A percentile compares a stretch with the other conserved stretches of the same genome.
Evolutionary conservation across 2,329 filamentous ascomycete genomes (phyloP).

Genomic region (Cadophora gregata): DNA sequence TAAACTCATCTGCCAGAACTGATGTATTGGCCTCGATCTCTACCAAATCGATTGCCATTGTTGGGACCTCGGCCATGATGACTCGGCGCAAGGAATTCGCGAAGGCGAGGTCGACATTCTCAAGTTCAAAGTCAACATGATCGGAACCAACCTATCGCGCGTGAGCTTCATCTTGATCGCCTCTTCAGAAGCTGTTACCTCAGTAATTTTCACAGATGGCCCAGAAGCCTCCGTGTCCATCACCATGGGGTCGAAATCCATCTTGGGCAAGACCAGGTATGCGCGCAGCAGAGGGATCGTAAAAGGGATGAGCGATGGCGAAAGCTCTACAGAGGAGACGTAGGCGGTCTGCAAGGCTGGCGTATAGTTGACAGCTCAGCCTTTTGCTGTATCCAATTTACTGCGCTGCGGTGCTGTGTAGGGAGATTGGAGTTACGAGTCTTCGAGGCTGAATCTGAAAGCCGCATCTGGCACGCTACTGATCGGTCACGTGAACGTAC

Average conservation of each 20-base stretch:
- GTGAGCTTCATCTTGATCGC: slow-evolving; percentile 33
- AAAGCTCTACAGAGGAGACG: slow-evolving; percentile 14
- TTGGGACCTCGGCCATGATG: slow-evolving; percentile 93
- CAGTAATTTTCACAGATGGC: slow-evolving; percentile 53
- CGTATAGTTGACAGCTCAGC: slow-evolving; percentile 28
- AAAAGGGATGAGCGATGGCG: slow-evolving; percentile 13
- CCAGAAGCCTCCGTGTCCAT: slow-evolving; percentile 52
- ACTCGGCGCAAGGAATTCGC: slow-evolving; percentile 91
- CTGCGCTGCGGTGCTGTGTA: slow-evolving; percentile 18
- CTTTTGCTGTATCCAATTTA: slow-evolving; percentile 17
- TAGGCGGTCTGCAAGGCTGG: slow-evolving; percentile 36
- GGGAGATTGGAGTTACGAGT: slow-evolving; percentile 16
- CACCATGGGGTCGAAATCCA: slow-evolving; percentile 55
- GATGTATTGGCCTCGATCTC: slow-evolving; percentile 93
- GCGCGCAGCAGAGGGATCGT: slow-evolving; percentile 16
- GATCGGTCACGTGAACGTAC: neutral
- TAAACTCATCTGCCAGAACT: slow-evolving; percentile 95
- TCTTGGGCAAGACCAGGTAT: slow-evolving; percentile 39
- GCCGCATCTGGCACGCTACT: slow-evolving; percentile 10
- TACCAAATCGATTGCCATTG: slow-evolving; percentile 92
- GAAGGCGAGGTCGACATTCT: slow-evolving; percentile 86
- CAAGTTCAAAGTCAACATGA: slow-evolving; percentile 90
- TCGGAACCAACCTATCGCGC: slow-evolving; percentile 71
- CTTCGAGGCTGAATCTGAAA: slow-evolving; percentile 25
- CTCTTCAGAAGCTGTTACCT: slow-evolving; percentile 42